Evolutionary conservation across 2,329 filamentous ascomycete species (phyloP).

Genomic region (Davidsoniella neocaledoniae): DNA sequence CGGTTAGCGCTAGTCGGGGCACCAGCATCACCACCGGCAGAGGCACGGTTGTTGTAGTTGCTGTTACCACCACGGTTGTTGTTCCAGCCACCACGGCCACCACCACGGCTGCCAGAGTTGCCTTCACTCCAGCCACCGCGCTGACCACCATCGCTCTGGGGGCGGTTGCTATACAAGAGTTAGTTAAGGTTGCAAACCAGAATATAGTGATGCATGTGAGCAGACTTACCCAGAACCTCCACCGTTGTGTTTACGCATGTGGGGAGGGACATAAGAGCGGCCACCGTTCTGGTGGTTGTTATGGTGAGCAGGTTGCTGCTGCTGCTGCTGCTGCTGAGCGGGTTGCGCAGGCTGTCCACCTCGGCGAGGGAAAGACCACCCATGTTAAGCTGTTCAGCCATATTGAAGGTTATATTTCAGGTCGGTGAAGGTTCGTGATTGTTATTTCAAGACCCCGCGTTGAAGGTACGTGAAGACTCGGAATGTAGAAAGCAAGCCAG

Average conservation of each 20-base stretch:
- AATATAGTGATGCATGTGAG: neutral
- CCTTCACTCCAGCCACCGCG: constrained; percentile 19
- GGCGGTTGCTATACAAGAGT: neutral
- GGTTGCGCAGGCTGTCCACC: constrained; percentile 14
- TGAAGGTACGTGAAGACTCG: neutral
- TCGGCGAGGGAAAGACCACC: constrained; percentile 38
- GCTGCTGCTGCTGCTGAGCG: constrained; percentile 20
- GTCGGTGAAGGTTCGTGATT: neutral
- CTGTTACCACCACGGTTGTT: constrained; percentile 24
- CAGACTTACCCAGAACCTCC: constrained; percentile 28
- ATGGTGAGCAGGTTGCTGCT: constrained; percentile 14
- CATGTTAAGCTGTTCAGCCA: constrained; percentile 79
- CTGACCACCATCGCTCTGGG: constrained; percentile 31
- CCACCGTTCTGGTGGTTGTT: constrained; percentile 2
- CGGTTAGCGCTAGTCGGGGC: constrained; percentile 25
- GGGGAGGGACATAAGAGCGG: constrained; percentile 72
- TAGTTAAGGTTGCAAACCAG: neutral
- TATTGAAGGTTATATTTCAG: constrained; percentile 27
- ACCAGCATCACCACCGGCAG: constrained; percentile 18
- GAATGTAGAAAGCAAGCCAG: neutral
- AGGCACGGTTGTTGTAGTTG: constrained; percentile 1
- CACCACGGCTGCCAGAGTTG: constrained; percentile 20
- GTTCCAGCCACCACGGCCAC: constrained; percentile 19
- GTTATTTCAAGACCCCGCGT: constrained; percentile 1
- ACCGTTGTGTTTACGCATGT: constrained; percentile 46